Base-by-base conservation (phyloP, 352 stramenopile genomes). In the Thalassiosira exigua region DNA sequence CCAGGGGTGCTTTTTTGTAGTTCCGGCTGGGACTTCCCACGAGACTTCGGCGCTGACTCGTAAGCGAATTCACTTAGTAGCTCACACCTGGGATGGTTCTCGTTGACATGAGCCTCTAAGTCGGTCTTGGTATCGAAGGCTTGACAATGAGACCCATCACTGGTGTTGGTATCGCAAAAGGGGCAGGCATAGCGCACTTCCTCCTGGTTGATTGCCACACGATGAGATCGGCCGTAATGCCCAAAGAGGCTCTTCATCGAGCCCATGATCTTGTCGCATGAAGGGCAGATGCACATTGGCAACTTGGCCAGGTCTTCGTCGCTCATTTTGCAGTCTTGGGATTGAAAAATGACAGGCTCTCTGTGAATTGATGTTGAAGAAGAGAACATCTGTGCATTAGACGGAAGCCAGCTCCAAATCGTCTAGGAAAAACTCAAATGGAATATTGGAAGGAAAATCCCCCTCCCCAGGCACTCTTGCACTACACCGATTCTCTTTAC, bases 191-290 rank as follows among this genome's bases (percentile, higher is more conserved):
- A 75, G 4, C 36, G 64, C 29, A 75, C 56, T 9, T 22, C 48
- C n/a, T 75, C 53, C 39, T 65, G 66, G 57, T 75, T 58, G 3
- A 75, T 33, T 12, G 39, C 21, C 12, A 27, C 58, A 17, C 36
- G 22, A 42, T 75, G 66, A 4, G 53, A 27, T 30, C 53, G 51
- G 42, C 66, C 66, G 32, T 56, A 75, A 48, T 75, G 66, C 32
- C 66, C 66, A 42, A 50, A 65, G 1, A 75, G 39, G 33, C 52
- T 53, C 50, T 41, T 75, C 52, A 75, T 67, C 19, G 66, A 75
- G 19, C 42, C n/a, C 51, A 75, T 48, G 21, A 66, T 36, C 39
- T 67, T 75, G 5, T 75, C 36, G 33, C 66, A 75, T 12, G 24
- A 42, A 29, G 66, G 66, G 21, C 66, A 75, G 41, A 75, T 75